Base-by-base conservation (phyloP, 768 basidiomycete species). In the Sporobolomyces phaffii region DNA sequence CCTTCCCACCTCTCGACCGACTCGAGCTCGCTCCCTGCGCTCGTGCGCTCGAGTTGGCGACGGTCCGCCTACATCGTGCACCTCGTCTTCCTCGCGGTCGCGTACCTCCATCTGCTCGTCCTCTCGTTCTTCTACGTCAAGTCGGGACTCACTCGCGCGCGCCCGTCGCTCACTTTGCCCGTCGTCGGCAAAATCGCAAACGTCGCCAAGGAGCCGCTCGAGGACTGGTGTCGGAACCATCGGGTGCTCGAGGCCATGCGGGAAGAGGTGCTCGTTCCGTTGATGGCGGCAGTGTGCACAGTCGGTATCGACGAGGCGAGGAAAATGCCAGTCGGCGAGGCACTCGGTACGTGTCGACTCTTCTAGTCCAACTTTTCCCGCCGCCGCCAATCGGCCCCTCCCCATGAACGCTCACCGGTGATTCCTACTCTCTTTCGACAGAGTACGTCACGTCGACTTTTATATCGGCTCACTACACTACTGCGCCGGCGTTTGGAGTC, bases 231-330 rank as follows among this genome's bases (percentile, higher is more conserved):
- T 5, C 9, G 2, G 15, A 26, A 61, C 8, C 69, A 87, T 67
- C 57, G 69, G 15, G 74, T 79, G 0, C 87, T 86, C 84, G 70
- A 68, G 13, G 49, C n/a, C 11, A 58, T 88, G 75, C 79, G 83
- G 17, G 76, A 80, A 7, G 79, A 80, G 26, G 79, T 88, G 1
- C 74, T 89, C 48, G 72, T 85, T 1, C 86, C 87, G 0, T 74
- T 89, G 41, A 87, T 88, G 73, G 87, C 87, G 26, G 87, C 86
- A 0, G 84, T 89, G 5, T 87, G 86, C 63, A 88, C 88, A 0
- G 83, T 86, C 5, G 80, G 84, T 0, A 80, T 80, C 45, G 78
- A 81, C 14, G 83, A 83, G 64, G 79, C 88, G 0, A 76, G 81
- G 54, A 76, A 78, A 1, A 83, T 88, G 72, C 87, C 87, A 2